phyloP scores from a whole-genome alignment of 768 basidiomycete genomes.

The Leccinum barrowsii region DNA sequence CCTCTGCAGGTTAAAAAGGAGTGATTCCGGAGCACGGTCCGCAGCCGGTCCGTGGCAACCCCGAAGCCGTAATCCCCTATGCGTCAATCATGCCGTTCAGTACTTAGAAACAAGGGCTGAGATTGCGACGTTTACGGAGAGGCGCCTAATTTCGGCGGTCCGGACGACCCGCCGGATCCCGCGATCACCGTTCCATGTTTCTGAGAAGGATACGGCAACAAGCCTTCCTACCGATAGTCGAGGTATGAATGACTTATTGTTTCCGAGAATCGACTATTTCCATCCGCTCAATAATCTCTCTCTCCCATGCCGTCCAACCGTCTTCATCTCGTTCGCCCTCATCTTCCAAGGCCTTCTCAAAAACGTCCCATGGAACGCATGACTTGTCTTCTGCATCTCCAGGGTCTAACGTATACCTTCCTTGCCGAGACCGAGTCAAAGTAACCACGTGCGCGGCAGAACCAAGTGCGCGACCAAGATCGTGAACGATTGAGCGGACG shows the following conservation, averaged over 20 bases:
- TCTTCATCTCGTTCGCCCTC: constrained; percentile 58
- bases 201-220: not conserved
- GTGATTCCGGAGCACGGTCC: constrained; percentile 8
- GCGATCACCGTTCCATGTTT: not conserved
- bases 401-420: constrained; percentile 61
- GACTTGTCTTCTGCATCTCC: constrained; percentile 49
- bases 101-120: not conserved
- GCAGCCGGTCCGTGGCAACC: constrained; percentile 8
- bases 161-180: not conserved
- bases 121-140: not conserved
- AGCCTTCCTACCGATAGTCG: not conserved
- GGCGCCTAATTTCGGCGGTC: not conserved
- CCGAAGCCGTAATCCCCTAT: not conserved
- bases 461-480: constrained; percentile 78
- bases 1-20: constrained; percentile 5
- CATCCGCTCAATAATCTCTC: constrained; percentile 64
- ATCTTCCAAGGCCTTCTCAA: constrained; percentile 54
- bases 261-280: constrained; percentile 46
- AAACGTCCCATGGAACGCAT: constrained; percentile 75
- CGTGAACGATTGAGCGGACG: constrained; percentile 93
- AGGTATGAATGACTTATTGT: constrained; percentile 3
- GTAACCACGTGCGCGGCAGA: constrained; percentile 94
- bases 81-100: not conserved
- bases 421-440: constrained; percentile 85
- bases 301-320: constrained; percentile 80